Evolutionary conservation across 306 rosid species (phyloP).

Genomic region (Sicyos edulis): DNA sequence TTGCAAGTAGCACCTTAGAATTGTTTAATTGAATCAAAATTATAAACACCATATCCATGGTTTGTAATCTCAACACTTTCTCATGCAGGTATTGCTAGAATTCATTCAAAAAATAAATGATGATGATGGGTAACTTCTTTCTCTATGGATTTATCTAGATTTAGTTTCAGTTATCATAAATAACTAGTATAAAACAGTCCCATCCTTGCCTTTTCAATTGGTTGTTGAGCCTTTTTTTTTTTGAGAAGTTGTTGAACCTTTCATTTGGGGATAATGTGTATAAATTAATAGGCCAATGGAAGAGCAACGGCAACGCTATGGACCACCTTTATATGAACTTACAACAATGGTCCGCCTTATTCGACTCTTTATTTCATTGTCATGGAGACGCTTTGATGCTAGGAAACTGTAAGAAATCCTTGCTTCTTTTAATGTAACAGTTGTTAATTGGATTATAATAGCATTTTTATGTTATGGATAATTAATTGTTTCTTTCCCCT

Average conservation of each 20-base stretch:
- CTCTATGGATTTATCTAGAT: constrained; percentile 1
- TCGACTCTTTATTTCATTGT: constrained; percentile 56
- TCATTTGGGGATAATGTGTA: constrained; percentile 14
- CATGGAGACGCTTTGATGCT: constrained; percentile 57
- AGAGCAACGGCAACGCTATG: constrained; percentile 93
- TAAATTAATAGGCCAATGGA: constrained; percentile 82
- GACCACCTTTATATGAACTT: constrained; percentile 81
- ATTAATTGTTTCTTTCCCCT: neutral
- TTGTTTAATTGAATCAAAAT: neutral
- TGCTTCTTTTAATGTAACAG: constrained; percentile 18
- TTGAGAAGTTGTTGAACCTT: no score
- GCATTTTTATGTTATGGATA: neutral
- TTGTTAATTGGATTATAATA: neutral
- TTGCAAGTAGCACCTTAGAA: neutral
- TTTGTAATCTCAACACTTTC: constrained; percentile 19
- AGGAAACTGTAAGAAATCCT: constrained; percentile 56
- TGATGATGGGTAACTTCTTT: constrained; percentile 68
- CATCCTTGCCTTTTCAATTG: neutral
- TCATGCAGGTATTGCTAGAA: constrained; percentile 82
- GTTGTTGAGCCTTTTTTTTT: no score
- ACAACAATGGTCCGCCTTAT: constrained; percentile 61
- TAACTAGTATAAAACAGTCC: neutral
- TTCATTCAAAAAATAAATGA: constrained; percentile 75
- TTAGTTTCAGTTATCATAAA: neutral
- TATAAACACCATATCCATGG: neutral